A percentile compares a stretch with the other conserved stretches of the same genome.
Evolutionary conservation across 371 early-diverging fungal species (phyloP).

Genomic region (Zopfochytrium polystomum): DNA sequence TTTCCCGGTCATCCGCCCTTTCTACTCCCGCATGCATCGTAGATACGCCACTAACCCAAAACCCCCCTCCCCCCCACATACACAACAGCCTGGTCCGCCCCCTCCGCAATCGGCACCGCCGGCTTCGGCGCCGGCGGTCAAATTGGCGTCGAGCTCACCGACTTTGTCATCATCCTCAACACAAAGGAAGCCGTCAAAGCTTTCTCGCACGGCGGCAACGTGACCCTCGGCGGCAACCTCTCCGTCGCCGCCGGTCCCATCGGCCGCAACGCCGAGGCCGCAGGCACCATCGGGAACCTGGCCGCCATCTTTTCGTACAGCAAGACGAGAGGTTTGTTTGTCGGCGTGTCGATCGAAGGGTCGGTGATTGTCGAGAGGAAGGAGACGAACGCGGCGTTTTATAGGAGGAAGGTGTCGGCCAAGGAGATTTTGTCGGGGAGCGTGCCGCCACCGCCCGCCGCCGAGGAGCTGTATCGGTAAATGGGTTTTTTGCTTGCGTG

Average conservation of each 20-base stretch:
- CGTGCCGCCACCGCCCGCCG: conserved; percentile 19
- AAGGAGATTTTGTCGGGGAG: conserved; percentile 20
- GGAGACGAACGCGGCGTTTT: conserved; percentile 84
- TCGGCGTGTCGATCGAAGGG: conserved; percentile 89
- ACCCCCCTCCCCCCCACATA: too few species aligned
- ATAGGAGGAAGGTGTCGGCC: conserved; percentile 61
- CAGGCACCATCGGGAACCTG: conserved; percentile 70
- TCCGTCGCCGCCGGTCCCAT: conserved; percentile 91
- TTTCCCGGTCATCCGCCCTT: not conserved
- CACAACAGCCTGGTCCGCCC: too few species aligned
- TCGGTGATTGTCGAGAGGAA: conserved; percentile 73
- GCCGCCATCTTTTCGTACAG: conserved; percentile 88
- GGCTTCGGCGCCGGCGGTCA: conserved; percentile 64
- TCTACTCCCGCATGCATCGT: not conserved
- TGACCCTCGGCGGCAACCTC: conserved; percentile 86
- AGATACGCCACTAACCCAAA: not conserved
- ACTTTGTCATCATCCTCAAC: conserved; percentile 88
- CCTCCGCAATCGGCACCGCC: conserved; percentile 37
- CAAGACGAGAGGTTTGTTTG: conserved; percentile 86
- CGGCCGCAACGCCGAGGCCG: conserved; percentile 86
- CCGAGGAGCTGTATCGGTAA: conserved; percentile 15
- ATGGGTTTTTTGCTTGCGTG: too few species aligned
- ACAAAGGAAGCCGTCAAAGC: conserved; percentile 82
- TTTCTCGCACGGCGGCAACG: conserved; percentile 80
- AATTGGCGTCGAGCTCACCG: conserved; percentile 89